Conservation (phyloP, 2,329 filamentous ascomycete species). For the Blastomyces silverae region DNA sequence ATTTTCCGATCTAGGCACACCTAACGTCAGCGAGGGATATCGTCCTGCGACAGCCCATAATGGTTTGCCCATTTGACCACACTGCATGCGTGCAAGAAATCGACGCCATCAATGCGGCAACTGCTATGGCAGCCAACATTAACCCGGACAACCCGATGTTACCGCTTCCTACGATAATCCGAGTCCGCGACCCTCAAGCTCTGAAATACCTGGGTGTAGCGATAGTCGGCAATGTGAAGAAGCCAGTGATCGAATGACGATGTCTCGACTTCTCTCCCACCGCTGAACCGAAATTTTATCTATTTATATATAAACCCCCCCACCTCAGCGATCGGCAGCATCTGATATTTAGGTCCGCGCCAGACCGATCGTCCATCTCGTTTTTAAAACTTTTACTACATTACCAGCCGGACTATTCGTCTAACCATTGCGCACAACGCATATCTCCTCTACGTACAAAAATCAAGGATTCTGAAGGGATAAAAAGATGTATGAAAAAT, state of each 20-base stretch:
- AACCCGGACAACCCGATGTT: slow-evolving; percentile 87
- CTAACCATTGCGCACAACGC: background rate
- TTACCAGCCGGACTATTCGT: background rate
- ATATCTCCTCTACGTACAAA: background rate
- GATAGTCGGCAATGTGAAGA: slow-evolving; percentile 56
- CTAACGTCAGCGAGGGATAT: slow-evolving; percentile 86
- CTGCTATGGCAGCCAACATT: slow-evolving; percentile 82
- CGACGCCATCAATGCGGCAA: slow-evolving; percentile 94
- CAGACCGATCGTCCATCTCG: background rate
- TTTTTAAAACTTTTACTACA: background rate
- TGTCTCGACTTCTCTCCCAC: background rate
- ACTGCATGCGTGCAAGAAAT: slow-evolving; percentile 97
- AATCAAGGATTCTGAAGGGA: background rate
- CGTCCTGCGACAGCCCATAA: slow-evolving; percentile 79
- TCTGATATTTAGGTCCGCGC: background rate
- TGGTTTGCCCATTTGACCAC: slow-evolving; percentile 92
- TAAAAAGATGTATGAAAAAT: background rate
- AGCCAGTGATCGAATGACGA: slow-evolving; percentile 56
- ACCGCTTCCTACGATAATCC: slow-evolving; percentile 75
- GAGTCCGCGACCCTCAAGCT: slow-evolving; percentile 64
- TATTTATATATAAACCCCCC: background rate
- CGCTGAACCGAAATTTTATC: background rate
- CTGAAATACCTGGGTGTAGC: slow-evolving; percentile 55
- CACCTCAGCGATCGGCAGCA: background rate
- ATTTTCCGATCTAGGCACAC: slow-evolving; percentile 57